Base-by-base conservation (phyloP, 2,329 filamentous ascomycete genomes). In the Stemphylium lycopersici region DNA sequence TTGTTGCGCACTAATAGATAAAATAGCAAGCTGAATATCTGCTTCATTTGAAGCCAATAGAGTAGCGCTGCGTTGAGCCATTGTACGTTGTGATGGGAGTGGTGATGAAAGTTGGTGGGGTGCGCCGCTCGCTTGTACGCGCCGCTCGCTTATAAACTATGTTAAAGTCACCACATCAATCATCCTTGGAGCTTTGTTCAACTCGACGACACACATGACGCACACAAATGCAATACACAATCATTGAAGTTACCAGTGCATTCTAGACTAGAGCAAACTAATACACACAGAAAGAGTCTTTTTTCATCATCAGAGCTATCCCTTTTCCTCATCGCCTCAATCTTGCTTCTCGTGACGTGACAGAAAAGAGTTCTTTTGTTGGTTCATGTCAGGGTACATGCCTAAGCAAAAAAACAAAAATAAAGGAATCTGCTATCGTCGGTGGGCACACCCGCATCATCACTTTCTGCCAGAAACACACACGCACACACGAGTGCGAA, bases 261-360 rank as follows among this genome's bases (percentile, higher is more conserved):
- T 69, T 68, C 50, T 59, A 65, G 11, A 66, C 63, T 64, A 64
- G 62, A 66, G 63, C 60, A 62, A 69, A 59, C 56, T 69, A 69
- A 49, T 69, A 62, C 68, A 71, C 62, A 24, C 22, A 24, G 63
- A 59, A 48, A 52, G 45, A 46, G 55, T 56, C 3, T 36, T 4
- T 22, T 20, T 36, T 53, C 61, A 58, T 52, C 46, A 49, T 32
- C 48, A 22, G 18, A 18, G 15, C 15, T 38, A 37, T 26, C 31
- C 43, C 48, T 46, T 55, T 24, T 24, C 22, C 56, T 53, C 54
- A 55, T 51, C 50, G 32, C 59, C 57, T 69, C 61, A 61, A 63
- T 62, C 53, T 54, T 57, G 56, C 44, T 60, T 45, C 49, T 63
- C 55, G 49, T 59, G 52, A 26, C 46, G 51, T 59, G 50, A 26